A percentile compares a stretch with the other conserved stretches of the same genome.
These are phyloP conservation scores for Phaeolepiota aurea DNA, from an alignment of 768 basidiomycete genomes.

Conservation along the genomic window DNA sequence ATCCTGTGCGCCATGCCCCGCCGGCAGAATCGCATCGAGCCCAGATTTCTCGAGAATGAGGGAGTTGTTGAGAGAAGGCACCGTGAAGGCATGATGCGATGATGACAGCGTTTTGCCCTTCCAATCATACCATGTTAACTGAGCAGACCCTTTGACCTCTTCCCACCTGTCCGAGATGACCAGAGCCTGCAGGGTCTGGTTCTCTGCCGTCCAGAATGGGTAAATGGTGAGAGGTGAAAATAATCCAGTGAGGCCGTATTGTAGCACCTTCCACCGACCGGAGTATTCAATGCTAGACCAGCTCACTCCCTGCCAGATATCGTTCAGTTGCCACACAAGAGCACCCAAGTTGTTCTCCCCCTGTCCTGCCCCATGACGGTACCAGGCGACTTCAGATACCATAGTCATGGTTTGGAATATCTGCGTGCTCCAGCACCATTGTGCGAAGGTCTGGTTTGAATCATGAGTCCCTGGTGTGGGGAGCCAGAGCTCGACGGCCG, in stretches of 20 bases:
- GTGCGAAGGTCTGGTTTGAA: slow-evolving; percentile 50
- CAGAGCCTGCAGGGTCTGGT: slow-evolving; percentile 36
- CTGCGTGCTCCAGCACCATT: slow-evolving; percentile 59
- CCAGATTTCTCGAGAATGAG: slow-evolving; percentile 31
- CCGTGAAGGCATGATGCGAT: slow-evolving; percentile 27
- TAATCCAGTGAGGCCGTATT: slow-evolving; percentile 37
- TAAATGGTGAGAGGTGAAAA: slow-evolving; percentile 42
- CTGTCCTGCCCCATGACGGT: slow-evolving; percentile 48
- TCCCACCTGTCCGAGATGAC: slow-evolving; percentile 48
- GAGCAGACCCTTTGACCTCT: slow-evolving; percentile 32
- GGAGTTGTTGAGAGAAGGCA: slow-evolving; percentile 44
- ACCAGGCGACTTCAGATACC: slow-evolving; percentile 51
- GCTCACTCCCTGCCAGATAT: slow-evolving; percentile 52
- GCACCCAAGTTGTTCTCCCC: slow-evolving; percentile 53
- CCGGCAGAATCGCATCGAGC: slow-evolving; percentile 35
- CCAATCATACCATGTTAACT: slow-evolving; percentile 56
- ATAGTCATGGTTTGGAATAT: slow-evolving; percentile 53
- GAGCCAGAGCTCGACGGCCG: slow-evolving; percentile 45
- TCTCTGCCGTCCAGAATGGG: slow-evolving; percentile 47
- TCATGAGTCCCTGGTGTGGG: slow-evolving; percentile 40
- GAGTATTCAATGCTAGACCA: slow-evolving; percentile 51
- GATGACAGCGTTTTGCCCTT: slow-evolving; percentile 29
- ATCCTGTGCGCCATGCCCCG: slow-evolving; percentile 27
- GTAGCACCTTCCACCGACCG: slow-evolving; percentile 51
- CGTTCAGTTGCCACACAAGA: slow-evolving; percentile 52